A percentile compares a stretch with the other conserved stretches of the same genome.
Conservation (phyloP, 2,329 filamentous ascomycete species). For the Diplodia corticola region DNA sequence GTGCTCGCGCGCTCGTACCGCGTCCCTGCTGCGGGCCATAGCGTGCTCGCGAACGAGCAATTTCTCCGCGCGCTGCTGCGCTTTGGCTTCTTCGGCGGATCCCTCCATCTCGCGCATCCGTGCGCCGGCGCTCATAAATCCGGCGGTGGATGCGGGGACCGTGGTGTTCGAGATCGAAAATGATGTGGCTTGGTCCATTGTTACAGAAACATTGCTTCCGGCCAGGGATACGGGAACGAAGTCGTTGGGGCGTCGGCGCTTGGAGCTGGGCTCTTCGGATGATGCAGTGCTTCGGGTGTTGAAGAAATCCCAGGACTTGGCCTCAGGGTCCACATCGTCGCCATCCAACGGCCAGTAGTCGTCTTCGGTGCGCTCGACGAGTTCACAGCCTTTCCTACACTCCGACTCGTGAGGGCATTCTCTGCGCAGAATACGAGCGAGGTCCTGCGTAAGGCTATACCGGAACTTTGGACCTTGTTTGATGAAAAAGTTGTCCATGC, state of each 20-base stretch:
- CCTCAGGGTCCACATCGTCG: conserved; percentile 37
- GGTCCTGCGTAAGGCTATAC: conserved; percentile 60
- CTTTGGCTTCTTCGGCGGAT: conserved; percentile 11
- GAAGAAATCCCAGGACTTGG: conserved; percentile 27
- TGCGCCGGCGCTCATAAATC: conserved; percentile 43
- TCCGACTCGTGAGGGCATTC: conserved; percentile 54
- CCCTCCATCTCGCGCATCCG: conserved; percentile 44
- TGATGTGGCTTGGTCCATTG: conserved; percentile 34
- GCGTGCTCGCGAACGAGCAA: conserved; percentile 30
- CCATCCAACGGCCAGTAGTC: conserved; percentile 38
- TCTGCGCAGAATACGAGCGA: conserved; percentile 71
- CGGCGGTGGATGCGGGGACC: conserved; percentile 28
- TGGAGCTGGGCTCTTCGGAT: conserved; percentile 26
- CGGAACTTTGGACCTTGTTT: conserved; percentile 70
- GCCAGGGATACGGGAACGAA: conserved; percentile 12
- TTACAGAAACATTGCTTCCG: conserved; percentile 25
- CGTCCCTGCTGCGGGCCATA: conserved; percentile 23
- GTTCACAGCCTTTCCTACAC: conserved; percentile 30
- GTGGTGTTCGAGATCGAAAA: conserved; percentile 34
- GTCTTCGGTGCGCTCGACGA: conserved; percentile 37
- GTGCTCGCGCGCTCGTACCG: conserved; percentile 24
- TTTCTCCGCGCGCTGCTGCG: conserved; percentile 27
- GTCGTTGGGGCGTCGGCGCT: conserved; percentile 31
- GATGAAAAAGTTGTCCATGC: conserved; percentile 55
- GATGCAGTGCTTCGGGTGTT: neutral